A percentile compares a stretch with the other conserved stretches of the same genome.
phyloP scores from a whole-genome alignment of 805 yeast species.

The Wickerhamomyces silvicola region DNA sequence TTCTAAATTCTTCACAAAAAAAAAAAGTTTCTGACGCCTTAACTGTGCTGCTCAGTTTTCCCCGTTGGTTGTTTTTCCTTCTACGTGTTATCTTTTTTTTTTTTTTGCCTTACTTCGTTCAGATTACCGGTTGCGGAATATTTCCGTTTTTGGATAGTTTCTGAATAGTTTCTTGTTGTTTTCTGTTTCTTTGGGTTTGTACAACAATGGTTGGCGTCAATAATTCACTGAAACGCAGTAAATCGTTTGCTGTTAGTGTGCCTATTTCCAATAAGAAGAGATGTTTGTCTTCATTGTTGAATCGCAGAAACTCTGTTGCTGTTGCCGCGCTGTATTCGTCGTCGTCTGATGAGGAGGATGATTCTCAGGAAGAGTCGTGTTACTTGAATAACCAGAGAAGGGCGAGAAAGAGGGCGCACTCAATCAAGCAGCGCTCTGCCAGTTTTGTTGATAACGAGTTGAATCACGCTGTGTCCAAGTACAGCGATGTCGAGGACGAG shows the following conservation, averaged over 20 bases:
- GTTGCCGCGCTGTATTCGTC: slow-evolving; percentile 15
- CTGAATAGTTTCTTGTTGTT: slow-evolving; percentile 5
- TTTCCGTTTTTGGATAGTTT: slow-evolving; percentile 1
- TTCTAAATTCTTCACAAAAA: too few relatives aligned
- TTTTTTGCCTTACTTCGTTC: not conserved
- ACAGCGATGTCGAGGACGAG: slow-evolving; percentile 22
- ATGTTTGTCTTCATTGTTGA: slow-evolving; percentile 15
- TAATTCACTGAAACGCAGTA: slow-evolving; percentile 14
- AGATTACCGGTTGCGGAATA: too few relatives aligned
- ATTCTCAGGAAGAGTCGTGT: slow-evolving; percentile 15
- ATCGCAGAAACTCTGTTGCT: slow-evolving; percentile 16
- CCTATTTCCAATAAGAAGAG: slow-evolving; percentile 18
- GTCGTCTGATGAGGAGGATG: slow-evolving; percentile 15
- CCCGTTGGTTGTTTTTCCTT: not conserved
- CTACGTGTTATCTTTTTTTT: not conserved
- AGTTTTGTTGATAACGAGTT: slow-evolving; percentile 15
- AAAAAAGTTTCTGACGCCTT: slow-evolving; percentile 21
- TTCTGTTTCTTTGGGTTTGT: slow-evolving; percentile 1
- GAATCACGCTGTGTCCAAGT: slow-evolving; percentile 21
- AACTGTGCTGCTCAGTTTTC: slow-evolving; percentile 22
- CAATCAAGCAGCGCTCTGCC: slow-evolving; percentile 15
- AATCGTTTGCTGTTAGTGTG: slow-evolving; percentile 14
- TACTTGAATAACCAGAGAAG: slow-evolving; percentile 20
- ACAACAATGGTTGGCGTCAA: too few relatives aligned
- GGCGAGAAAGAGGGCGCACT: slow-evolving; percentile 22